Base-by-base conservation (phyloP, 169 alveolate genomes). In the Eimeria sp. region DNA sequence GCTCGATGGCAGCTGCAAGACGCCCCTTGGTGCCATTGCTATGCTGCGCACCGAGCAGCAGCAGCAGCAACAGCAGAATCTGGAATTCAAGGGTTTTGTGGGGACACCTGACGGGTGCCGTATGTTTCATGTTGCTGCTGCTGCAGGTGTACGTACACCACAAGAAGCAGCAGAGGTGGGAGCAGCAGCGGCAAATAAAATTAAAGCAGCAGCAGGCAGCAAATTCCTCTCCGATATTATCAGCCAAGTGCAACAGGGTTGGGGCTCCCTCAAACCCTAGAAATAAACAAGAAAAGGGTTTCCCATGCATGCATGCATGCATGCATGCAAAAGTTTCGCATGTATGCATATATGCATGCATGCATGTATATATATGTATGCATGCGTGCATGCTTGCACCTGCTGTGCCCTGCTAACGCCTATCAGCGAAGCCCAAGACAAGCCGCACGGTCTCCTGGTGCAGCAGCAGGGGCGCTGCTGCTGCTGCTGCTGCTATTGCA, bases 1-100 rank as follows among this genome's bases (percentile, higher is more conserved):
- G 34, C 92, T 96, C 80, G 97, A 96, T 80, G 97, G 97, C 47
- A 96, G 95, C 83, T 96, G 97, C 94, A 76, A 95, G 92, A 95
- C 97, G 54, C 97, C 97, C 43, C 95, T 96, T 34, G 97, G 97
- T 20, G 97, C 96, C 75, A 65, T 63, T 4, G 80, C 93, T 11
- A 3, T 49, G 93, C 89, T 16, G 63, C 89, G 83, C 49, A 43
- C 51, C 43, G n/a, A 27, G 83, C 54, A 30, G 47, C 70, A 58
- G 63, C 80, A 30, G 78, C 54, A 84, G 22, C 47, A 67, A 76
- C 58, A 13, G 76, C 30, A 57, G n/a, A 40, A 58, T 4, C 63
- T 89, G 49, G 63, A 73, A 27, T 89, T 89, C 45, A 27, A 76
- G 54, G 87, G 88, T 27, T 47, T 76, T 9, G 58, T 91, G 43